A percentile compares a stretch with the other conserved stretches of the same genome.
Conservation (phyloP, 768 basidiomycete genomes). For the Piloderma croceum region DNA sequence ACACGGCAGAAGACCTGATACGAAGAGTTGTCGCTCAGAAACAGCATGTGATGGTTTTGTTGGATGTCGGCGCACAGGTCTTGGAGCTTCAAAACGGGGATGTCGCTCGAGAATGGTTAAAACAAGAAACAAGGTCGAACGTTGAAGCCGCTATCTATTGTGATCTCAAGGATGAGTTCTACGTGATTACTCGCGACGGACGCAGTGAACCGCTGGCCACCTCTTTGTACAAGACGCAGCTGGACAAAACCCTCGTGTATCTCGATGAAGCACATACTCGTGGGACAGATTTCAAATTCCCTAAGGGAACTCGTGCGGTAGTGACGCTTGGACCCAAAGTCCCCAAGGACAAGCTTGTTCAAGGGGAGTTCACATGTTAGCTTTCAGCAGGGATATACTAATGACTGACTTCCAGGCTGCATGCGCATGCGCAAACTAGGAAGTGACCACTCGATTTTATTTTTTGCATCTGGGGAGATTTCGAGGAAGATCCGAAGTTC, state of each 20-base stretch:
- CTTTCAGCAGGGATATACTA: not conserved
- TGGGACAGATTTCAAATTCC: slow-evolving; percentile 35
- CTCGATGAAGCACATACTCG: slow-evolving; percentile 37
- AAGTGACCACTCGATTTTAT: slow-evolving; percentile 24
- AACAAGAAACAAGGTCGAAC: slow-evolving; percentile 5
- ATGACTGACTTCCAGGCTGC: slow-evolving; percentile 19
- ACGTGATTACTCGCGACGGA: slow-evolving; percentile 27
- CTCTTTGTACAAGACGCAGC: slow-evolving; percentile 28
- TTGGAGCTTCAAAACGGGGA: slow-evolving; percentile 18
- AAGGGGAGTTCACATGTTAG: slow-evolving; percentile 20
- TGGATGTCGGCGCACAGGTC: slow-evolving; percentile 25
- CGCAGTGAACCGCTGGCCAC: slow-evolving; percentile 21
- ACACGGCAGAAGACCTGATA: not conserved
- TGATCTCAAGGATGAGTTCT: slow-evolving; percentile 27
- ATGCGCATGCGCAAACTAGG: slow-evolving; percentile 33
- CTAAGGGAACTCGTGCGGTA: slow-evolving; percentile 27
- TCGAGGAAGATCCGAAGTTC: slow-evolving; percentile 13
- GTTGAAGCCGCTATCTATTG: slow-evolving; percentile 21
- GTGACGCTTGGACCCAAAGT: slow-evolving; percentile 35
- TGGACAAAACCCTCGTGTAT: slow-evolving; percentile 31
- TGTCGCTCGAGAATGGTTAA: slow-evolving; percentile 16
- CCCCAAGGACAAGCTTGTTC: slow-evolving; percentile 31
- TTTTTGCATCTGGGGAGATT: slow-evolving; percentile 25
- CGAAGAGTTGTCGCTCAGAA: not conserved
- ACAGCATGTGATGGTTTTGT: slow-evolving; percentile 11